A percentile compares a stretch with the other conserved stretches of the same genome.
These are phyloP conservation scores for Aspergillus candidus DNA, from an alignment of 2,329 filamentous ascomycete species.

Conservation along the genomic window DNA sequence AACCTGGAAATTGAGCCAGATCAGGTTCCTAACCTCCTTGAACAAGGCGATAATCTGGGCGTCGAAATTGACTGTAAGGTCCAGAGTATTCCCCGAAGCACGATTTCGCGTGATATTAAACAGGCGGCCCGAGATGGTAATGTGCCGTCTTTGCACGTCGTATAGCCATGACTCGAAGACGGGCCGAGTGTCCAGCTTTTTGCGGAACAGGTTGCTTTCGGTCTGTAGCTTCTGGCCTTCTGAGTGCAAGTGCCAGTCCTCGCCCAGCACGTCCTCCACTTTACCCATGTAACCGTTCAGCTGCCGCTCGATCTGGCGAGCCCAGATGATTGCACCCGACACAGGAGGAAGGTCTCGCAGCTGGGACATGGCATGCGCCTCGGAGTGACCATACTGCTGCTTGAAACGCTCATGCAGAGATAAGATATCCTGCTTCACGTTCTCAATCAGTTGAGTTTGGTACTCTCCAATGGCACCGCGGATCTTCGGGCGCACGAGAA, in stretches of 20 bases:
- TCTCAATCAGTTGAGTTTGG: constrained; percentile 95
- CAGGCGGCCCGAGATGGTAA: constrained; percentile 84
- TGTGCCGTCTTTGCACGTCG: constrained; percentile 80
- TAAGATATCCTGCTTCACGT: constrained; percentile 93
- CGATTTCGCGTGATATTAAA: constrained; percentile 86
- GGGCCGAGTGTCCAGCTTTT: constrained; percentile 87
- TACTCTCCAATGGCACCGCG: constrained; percentile 96
- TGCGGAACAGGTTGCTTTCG: constrained; percentile 88
- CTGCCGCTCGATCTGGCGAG: constrained; percentile 92
- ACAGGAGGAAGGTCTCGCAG: constrained; percentile 92
- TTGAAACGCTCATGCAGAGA: constrained; percentile 95
- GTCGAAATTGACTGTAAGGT: constrained; percentile 93
- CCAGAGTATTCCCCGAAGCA: constrained; percentile 81
- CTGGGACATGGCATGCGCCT: constrained; percentile 97
- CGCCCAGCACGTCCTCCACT: constrained; percentile 94
- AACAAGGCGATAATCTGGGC: constrained; percentile 95
- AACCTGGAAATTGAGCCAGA: constrained; percentile 91
- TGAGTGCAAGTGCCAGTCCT: constrained; percentile 88
- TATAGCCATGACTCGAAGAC: constrained; percentile 95
- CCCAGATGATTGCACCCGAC: constrained; percentile 96
- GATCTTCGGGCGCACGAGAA: constrained; percentile 98
- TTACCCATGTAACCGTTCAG: constrained; percentile 97
- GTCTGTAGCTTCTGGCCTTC: constrained; percentile 90
- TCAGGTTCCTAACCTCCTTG: constrained; percentile 94
- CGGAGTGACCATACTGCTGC: constrained; percentile 96